Evolutionary conservation across 257 asterid species (phyloP).

Genomic region (Marsdenia floribunda): DNA sequence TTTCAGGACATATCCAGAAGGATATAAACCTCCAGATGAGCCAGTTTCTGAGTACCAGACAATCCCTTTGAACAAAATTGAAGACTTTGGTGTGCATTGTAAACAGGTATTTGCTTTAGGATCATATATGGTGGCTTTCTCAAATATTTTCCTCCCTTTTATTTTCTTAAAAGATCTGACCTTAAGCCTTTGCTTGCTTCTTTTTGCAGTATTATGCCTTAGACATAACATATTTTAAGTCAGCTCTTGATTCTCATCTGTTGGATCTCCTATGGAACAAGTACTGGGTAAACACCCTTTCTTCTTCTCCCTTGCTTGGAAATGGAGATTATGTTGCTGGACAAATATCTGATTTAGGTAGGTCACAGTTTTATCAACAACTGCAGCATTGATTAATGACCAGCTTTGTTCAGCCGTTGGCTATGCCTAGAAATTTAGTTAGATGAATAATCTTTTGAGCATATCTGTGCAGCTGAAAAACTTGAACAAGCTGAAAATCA

Average conservation of each 20-base stretch:
- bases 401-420: not conserved
- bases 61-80: constrained; percentile 92
- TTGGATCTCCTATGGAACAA: constrained; percentile 95
- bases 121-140: not conserved
- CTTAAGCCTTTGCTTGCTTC: not conserved
- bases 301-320: constrained; percentile 97
- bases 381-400: not conserved
- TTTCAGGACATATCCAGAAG: constrained; percentile 91
- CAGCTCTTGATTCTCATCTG: constrained; percentile 85
- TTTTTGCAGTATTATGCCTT: constrained; percentile 74
- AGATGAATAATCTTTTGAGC: not conserved
- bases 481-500: constrained; percentile 97
- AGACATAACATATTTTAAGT: constrained; percentile 96
- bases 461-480: constrained; percentile 70
- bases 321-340: constrained; percentile 98
- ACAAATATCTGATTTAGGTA: constrained; percentile 93
- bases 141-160: not conserved
- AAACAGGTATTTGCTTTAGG: constrained; percentile 59
- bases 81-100: constrained; percentile 98
- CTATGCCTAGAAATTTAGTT: not conserved
- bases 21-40: constrained; percentile 93
- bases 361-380: not conserved
- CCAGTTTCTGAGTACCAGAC: constrained; percentile 96
- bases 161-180: not conserved
- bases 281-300: constrained; percentile 98